These are phyloP conservation scores for Sporothrix dimorphospora DNA, from an alignment of 2,329 filamentous ascomycete genomes.

Conservation along the genomic window DNA sequence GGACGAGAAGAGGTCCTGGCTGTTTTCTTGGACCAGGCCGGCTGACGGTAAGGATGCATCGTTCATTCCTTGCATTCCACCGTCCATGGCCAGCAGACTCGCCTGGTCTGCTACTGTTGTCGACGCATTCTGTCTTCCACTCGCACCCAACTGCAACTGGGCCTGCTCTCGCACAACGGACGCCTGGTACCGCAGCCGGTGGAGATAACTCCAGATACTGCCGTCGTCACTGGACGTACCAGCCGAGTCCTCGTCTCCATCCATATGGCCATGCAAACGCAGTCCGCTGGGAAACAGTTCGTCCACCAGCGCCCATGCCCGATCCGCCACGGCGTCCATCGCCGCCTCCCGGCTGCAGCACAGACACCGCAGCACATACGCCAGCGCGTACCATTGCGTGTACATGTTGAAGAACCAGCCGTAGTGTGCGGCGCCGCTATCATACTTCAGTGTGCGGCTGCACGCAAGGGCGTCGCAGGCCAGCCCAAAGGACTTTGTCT, in stretches of 20 bases:
- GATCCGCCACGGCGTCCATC: neutral
- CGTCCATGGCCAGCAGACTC: neutral
- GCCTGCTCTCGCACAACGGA: neutral
- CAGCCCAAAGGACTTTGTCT: neutral
- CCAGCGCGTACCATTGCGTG: conserved; percentile 26
- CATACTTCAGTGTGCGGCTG: neutral
- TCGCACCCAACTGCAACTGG: too few relatives aligned
- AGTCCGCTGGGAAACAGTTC: neutral
- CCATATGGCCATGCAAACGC: neutral
- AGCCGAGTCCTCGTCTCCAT: neutral
- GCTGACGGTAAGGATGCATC: neutral
- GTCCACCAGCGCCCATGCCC: conserved; percentile 11
- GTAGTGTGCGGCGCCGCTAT: neutral
- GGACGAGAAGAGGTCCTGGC: conserved; percentile 3
- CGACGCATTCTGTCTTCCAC: neutral
- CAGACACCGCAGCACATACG: conserved; percentile 21
- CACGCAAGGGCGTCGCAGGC: conserved; percentile 3
- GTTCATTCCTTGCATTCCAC: too few relatives aligned
- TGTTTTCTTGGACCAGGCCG: neutral
- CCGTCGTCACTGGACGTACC: neutral
- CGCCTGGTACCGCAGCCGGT: neutral
- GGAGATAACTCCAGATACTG: conserved; percentile 20
- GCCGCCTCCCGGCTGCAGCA: neutral
- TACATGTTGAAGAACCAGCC: conserved; percentile 22
- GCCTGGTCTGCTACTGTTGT: neutral